These are phyloP conservation scores for Anisodus tanguticus DNA, from an alignment of 257 asterid genomes.

Conservation along the genomic window DNA sequence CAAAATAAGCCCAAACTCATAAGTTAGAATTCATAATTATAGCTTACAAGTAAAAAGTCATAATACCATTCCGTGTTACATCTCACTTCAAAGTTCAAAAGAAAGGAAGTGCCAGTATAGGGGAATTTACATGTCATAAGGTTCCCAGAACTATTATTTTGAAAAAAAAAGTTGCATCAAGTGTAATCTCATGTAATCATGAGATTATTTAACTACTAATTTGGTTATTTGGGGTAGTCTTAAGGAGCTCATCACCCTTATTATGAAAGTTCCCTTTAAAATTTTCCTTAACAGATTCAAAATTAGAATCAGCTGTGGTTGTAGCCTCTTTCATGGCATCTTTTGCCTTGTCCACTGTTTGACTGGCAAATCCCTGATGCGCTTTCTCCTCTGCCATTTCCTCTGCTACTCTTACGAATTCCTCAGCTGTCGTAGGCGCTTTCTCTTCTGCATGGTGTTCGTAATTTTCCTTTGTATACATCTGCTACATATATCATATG, in stretches of 20 bases:
- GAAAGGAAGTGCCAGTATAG: background rate
- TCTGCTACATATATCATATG: background rate
- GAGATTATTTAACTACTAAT: background rate
- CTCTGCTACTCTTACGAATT: constrained; percentile 39
- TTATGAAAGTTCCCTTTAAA: constrained; percentile 29
- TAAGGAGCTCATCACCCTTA: background rate
- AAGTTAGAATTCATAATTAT: too few relatives aligned
- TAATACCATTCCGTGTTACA: too few relatives aligned
- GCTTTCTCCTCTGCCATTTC: constrained; percentile 29
- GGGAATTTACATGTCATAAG: background rate
- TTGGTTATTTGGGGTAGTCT: background rate
- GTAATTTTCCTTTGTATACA: constrained; percentile 14
- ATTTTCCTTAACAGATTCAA: constrained; percentile 29
- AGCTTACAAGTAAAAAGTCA: too few relatives aligned
- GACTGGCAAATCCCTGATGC: constrained; percentile 26
- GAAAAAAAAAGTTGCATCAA: background rate
- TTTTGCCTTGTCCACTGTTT: constrained; percentile 28
- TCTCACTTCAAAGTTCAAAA: background rate
- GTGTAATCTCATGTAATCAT: background rate
- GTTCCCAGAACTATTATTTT: background rate
- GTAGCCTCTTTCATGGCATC: constrained; percentile 19
- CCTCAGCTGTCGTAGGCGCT: constrained; percentile 41
- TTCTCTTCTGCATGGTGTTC: constrained; percentile 24
- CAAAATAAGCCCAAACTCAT: too few relatives aligned
- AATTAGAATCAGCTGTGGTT: background rate